These are phyloP conservation scores for Fereydounia khargensis DNA, from an alignment of 1,284 basidiomycete species.

Conservation along the genomic window DNA sequence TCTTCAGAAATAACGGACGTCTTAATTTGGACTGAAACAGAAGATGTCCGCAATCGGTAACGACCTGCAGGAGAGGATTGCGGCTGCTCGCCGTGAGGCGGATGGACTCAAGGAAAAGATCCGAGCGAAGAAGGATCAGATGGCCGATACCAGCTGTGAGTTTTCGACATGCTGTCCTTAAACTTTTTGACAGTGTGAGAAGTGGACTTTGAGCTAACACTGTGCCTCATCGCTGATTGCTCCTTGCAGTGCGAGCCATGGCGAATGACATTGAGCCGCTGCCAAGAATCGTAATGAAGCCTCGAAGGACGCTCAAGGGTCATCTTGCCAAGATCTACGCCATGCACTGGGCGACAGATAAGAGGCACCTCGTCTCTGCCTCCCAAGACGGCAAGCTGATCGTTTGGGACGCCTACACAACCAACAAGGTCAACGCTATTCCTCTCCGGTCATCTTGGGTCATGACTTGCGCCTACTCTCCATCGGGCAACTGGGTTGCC, in stretches of 20 bases:
- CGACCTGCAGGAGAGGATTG: conserved; percentile 66
- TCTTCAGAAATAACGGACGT: no score
- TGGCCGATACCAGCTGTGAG: conserved; percentile 91
- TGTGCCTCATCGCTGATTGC: no score
- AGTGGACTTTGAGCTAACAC: conserved; percentile 62
- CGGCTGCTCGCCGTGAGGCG: conserved; percentile 90
- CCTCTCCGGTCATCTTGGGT: conserved; percentile 97
- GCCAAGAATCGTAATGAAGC: conserved; percentile 91
- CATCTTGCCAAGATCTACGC: conserved; percentile 99
- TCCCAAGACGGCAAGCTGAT: conserved; percentile 99
- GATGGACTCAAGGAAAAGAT: conserved; percentile 98
- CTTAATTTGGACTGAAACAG: no score
- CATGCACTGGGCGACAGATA: conserved; percentile 97
- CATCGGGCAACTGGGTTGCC: conserved; percentile 92
- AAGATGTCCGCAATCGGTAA: conserved; percentile 29
- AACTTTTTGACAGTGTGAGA: conserved; percentile 57
- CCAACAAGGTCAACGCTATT: conserved; percentile 99
- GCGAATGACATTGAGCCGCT: conserved; percentile 91
- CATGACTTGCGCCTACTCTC: conserved; percentile 99
- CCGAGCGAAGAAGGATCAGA: conserved; percentile 86
- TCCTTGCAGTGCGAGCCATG: conserved; percentile 93
- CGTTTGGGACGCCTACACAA: conserved; percentile 99
- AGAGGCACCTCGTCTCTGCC: conserved; percentile 93
- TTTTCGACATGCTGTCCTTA: no score
- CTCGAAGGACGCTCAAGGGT: conserved; percentile 87